Conservation (phyloP, 176 grass and related monocot genomes). For the Metroxylon sagu region DNA sequence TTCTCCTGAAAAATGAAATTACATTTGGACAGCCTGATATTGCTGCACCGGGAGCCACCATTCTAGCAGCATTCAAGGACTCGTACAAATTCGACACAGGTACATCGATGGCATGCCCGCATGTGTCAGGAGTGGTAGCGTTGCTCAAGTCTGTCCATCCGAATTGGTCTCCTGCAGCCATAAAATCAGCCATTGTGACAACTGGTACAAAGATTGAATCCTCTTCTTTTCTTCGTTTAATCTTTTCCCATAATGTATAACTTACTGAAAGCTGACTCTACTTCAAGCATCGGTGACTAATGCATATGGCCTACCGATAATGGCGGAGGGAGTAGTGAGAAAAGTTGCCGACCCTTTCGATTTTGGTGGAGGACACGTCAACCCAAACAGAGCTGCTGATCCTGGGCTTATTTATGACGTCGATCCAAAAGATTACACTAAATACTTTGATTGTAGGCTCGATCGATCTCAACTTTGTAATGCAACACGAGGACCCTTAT, state of each 20-base stretch:
- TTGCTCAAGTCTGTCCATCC: conserved; percentile 59
- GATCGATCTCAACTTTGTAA: conserved; percentile 8
- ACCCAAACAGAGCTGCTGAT: conserved; percentile 31
- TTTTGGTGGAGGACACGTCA: conserved; percentile 48
- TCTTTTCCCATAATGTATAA: too few species aligned
- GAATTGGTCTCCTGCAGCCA: conserved; percentile 51
- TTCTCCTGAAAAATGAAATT: too few species aligned
- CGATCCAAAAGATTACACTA: conserved; percentile 33
- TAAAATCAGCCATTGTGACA: conserved; percentile 54
- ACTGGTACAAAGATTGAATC: conserved; percentile 22
- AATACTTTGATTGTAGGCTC: conserved; percentile 27
- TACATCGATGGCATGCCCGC: conserved; percentile 56
- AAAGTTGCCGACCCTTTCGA: conserved; percentile 62
- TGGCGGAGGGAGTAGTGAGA: conserved; percentile 27
- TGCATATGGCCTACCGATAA: conserved; percentile 25
- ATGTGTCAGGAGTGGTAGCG: conserved; percentile 44
- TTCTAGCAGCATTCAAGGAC: conserved; percentile 25
- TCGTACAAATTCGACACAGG: conserved; percentile 23
- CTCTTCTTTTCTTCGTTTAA: neutral
- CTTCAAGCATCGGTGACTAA: conserved; percentile 33
- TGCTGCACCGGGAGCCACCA: conserved; percentile 48
- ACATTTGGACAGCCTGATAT: conserved; percentile 41
- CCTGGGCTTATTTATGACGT: conserved; percentile 55
- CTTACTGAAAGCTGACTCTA: neutral
- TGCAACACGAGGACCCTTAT: neutral